These are phyloP conservation scores for Narthecium ossifragum DNA, from an alignment of 106 monocot genomes.

Conservation along the genomic window DNA sequence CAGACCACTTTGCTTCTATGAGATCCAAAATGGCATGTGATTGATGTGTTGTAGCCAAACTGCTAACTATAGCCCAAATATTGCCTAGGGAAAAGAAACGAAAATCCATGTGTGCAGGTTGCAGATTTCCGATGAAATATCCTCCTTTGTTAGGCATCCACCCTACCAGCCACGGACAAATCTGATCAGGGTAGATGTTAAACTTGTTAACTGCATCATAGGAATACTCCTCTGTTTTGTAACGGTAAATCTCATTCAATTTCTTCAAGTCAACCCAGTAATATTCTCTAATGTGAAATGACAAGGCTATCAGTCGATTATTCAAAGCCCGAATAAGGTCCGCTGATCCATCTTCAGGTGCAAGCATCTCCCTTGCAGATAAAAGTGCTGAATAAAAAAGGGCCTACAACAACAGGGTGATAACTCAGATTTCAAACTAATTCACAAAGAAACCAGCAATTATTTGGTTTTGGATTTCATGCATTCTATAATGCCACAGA, in stretches of 20 bases:
- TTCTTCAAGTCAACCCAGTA: constrained; percentile 98
- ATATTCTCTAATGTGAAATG: constrained; percentile 96
- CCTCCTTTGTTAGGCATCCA: constrained; percentile 97
- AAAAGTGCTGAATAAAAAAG: constrained; percentile 93
- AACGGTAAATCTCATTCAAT: constrained; percentile 97
- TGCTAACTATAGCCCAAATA: constrained; percentile 81
- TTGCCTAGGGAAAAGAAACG: constrained; percentile 98
- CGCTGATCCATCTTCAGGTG: constrained; percentile 88
- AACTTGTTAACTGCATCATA: constrained; percentile 98
- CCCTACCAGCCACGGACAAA: constrained; percentile 93
- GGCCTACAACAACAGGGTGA: too few species aligned
- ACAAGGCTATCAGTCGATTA: constrained; percentile 83
- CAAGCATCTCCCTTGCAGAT: constrained; percentile 94
- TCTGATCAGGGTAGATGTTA: constrained; percentile 98
- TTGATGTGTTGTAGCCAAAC: constrained; percentile 75
- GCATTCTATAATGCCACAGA: too few species aligned
- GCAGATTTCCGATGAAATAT: constrained; percentile 92
- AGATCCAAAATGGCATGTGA: constrained; percentile 96
- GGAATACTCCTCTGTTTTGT: constrained; percentile 98
- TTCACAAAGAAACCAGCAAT: too few species aligned
- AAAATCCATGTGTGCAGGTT: constrained; percentile 99
- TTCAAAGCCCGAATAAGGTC: constrained; percentile 92
- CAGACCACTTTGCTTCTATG: constrained; percentile 90
- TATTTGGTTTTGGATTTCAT: too few species aligned
- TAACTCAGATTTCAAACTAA: too few species aligned